Percentiles rank a stretch among this genome's conserved stretches.
Conservation (phyloP, 257 asterid species). For the Solanum piurae region DNA sequence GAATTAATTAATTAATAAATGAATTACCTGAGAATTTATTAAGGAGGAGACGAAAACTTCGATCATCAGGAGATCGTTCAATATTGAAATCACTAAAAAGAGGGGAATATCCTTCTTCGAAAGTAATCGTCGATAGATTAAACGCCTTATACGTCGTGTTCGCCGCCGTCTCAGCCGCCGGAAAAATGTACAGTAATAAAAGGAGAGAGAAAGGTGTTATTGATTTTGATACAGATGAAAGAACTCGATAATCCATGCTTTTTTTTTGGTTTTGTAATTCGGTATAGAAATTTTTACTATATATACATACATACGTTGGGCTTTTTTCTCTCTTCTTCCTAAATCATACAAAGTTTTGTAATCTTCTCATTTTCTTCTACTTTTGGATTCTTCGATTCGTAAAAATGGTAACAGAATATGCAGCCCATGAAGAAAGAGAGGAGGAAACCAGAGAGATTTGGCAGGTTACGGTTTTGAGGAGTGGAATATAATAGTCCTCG, state of each 20-base stretch:
- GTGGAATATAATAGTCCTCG: not conserved
- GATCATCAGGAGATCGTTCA: conserved; percentile 41
- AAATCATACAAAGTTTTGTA: not conserved
- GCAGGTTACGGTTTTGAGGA: not conserved
- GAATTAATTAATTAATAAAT: not conserved
- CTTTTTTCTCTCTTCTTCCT: not conserved
- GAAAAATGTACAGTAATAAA: conserved; percentile 6
- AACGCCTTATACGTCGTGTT: conserved; percentile 15
- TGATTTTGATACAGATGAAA: conserved; percentile 9
- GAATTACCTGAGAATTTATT: conserved; percentile 57
- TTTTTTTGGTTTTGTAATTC: not conserved
- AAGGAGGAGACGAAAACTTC: conserved; percentile 59
- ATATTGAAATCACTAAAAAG: conserved; percentile 82
- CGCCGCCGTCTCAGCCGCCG: conserved; percentile 3
- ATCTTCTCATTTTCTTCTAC: not conserved
- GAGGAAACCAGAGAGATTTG: not conserved
- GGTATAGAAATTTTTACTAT: not conserved
- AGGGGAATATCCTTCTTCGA: conserved; percentile 43
- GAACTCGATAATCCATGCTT: conserved; percentile 4
- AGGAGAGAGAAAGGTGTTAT: conserved; percentile 1
- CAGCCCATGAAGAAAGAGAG: not conserved
- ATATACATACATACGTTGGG: not conserved
- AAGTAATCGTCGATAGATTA: conserved; percentile 48
- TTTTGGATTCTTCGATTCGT: not conserved
- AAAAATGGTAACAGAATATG: not conserved